Evolutionary conservation across 2,329 filamentous ascomycete genomes (phyloP).

Genomic region (Colletotrichum liriopes): DNA sequence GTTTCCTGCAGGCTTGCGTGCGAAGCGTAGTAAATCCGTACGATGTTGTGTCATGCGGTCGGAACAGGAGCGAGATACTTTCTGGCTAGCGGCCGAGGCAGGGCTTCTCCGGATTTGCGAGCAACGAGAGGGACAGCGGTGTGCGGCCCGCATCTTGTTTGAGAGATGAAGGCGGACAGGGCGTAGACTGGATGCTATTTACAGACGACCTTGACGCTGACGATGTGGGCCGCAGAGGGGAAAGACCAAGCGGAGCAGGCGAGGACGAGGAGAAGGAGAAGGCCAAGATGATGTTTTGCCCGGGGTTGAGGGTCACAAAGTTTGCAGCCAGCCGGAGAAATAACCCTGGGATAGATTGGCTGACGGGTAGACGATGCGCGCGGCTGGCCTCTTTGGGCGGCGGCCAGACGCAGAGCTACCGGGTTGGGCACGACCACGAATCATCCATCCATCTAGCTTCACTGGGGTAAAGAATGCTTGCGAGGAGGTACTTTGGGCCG

Average conservation of each 20-base stretch:
- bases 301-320: background rate
- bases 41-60: slow-evolving; percentile 1
- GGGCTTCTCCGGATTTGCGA: slow-evolving; percentile 38
- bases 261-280: background rate
- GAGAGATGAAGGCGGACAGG: slow-evolving; percentile 24
- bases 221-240: slow-evolving; percentile 11
- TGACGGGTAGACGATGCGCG: background rate
- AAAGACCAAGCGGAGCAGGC: slow-evolving; percentile 1
- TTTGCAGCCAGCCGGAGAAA: slow-evolving; percentile 14
- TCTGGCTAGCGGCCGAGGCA: slow-evolving; percentile 1
- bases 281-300: slow-evolving; percentile 5
- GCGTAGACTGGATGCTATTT: slow-evolving; percentile 37
- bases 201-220: slow-evolving; percentile 23
- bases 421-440: background rate
- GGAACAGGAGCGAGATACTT: slow-evolving; percentile 24
- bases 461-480: background rate
- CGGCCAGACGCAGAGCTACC: background rate
- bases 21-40: background rate
- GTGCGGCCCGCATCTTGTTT: slow-evolving; percentile 30
- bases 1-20: slow-evolving; percentile 16
- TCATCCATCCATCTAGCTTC: background rate
- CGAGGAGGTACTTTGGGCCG: background rate
- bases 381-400: background rate
- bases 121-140: slow-evolving; percentile 6
- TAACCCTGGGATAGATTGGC: slow-evolving; percentile 18